These are phyloP conservation scores for Tuber microsphaerosporum DNA, from an alignment of 495 filamentous ascomycete species.

Conservation along the genomic window DNA sequence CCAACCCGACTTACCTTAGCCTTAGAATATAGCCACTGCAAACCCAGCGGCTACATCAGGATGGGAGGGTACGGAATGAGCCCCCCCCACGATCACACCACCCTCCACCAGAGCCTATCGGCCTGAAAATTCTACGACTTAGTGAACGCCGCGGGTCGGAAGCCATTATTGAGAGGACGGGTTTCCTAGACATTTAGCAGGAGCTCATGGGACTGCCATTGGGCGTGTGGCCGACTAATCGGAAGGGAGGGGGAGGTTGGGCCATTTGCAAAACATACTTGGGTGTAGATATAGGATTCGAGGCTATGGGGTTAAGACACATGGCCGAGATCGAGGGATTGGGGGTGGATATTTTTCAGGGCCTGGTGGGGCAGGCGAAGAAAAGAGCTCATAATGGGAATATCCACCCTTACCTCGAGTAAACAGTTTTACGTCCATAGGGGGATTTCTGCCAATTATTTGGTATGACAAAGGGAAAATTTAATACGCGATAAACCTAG, in stretches of 20 bases:
- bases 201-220: conserved; percentile 8
- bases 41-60: too few relatives aligned
- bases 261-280: too few relatives aligned
- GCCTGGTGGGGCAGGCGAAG: background rate
- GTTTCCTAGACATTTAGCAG: conserved; percentile 9
- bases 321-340: too few relatives aligned
- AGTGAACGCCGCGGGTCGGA: conserved; percentile 8
- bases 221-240: conserved; percentile 16
- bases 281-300: too few relatives aligned
- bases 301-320: too few relatives aligned
- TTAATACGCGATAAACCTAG: background rate
- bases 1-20: too few relatives aligned
- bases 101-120: background rate
- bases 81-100: conserved; percentile 10
- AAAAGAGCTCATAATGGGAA: background rate
- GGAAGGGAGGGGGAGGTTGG: background rate
- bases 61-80: conserved; percentile 2
- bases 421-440: background rate
- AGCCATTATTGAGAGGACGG: conserved; percentile 7
- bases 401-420: background rate
- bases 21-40: too few relatives aligned
- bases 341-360: background rate
- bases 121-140: conserved; percentile 17
- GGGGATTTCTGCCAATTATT: background rate
- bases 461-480: background rate